Conservation (phyloP, 73 alveolate genomes). For the Breviolum minutum region DNA sequence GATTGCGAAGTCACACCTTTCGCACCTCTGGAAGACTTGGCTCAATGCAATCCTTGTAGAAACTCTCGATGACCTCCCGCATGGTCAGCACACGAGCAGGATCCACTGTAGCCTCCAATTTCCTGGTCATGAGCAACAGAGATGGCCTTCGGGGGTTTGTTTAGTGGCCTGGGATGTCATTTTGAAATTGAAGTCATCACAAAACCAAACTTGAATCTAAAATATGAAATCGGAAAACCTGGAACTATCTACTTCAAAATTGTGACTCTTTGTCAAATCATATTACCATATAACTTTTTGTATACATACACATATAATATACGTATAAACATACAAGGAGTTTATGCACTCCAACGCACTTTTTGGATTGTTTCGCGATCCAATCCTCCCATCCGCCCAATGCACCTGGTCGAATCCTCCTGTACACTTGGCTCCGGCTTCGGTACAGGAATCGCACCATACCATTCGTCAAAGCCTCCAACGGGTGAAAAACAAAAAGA, state of each 20-base stretch:
- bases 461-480: slow-evolving; percentile 34
- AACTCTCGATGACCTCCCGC: slow-evolving; percentile 71
- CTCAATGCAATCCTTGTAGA: slow-evolving; percentile 71
- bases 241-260: neutral
- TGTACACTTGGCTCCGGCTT: neutral
- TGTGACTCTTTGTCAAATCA: neutral
- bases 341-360: too few relatives aligned
- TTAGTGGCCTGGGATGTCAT: too few relatives aligned
- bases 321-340: neutral
- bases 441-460: neutral
- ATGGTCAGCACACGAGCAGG: neutral
- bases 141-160: too few relatives aligned
- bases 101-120: neutral
- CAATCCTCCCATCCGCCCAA: too few relatives aligned
- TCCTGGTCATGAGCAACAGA: neutral
- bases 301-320: too few relatives aligned
- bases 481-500: too few relatives aligned
- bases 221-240: neutral
- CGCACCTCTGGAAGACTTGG: slow-evolving; percentile 68
- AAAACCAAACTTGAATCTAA: too few relatives aligned
- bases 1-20: too few relatives aligned
- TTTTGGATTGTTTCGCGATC: too few relatives aligned
- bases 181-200: too few relatives aligned
- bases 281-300: neutral
- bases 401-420: slow-evolving; percentile 20